Percentiles rank a stretch among this genome's conserved stretches.
phyloP scores from a whole-genome alignment of 1,284 basidiomycete genomes.

The Meripilus lineatus region DNA sequence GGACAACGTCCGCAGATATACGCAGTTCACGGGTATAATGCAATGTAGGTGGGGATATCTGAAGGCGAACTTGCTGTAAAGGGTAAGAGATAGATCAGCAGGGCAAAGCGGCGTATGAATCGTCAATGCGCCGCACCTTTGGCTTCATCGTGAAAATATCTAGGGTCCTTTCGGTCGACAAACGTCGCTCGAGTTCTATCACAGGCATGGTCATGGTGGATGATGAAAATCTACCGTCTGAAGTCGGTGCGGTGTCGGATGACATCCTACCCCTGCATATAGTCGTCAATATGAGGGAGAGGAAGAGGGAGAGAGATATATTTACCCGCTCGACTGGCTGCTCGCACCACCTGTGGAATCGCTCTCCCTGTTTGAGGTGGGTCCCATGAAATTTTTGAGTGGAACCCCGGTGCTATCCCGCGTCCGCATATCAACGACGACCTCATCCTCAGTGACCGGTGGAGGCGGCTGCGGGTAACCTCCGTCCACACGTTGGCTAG shows the following conservation, averaged over 20 bases:
- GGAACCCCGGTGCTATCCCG: slow-evolving; percentile 23
- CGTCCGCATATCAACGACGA: slow-evolving; percentile 47
- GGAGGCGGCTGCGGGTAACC: slow-evolving; percentile 18
- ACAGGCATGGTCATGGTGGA: slow-evolving; percentile 53
- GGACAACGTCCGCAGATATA: slow-evolving; percentile 67
- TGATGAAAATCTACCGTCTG: slow-evolving; percentile 46
- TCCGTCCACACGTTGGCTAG: slow-evolving; percentile 38
- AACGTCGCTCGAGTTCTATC: slow-evolving; percentile 75
- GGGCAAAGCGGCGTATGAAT: background rate
- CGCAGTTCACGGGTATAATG: slow-evolving; percentile 81
- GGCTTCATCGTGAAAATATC: slow-evolving; percentile 97
- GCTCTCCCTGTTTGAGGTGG: slow-evolving; percentile 20
- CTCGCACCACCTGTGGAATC: slow-evolving; percentile 27
- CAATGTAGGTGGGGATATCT: slow-evolving; percentile 81
- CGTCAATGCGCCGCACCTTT: slow-evolving; percentile 53
- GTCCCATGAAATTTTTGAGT: slow-evolving; percentile 12
- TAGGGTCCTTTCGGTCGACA: slow-evolving; percentile 76
- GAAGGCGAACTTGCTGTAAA: slow-evolving; percentile 79
- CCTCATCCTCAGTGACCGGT: slow-evolving; percentile 42
- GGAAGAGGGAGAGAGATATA: slow-evolving; percentile 1
- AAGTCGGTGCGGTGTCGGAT: slow-evolving; percentile 52
- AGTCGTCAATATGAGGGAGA: background rate
- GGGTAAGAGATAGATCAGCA: slow-evolving; percentile 3
- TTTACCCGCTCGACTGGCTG: slow-evolving; percentile 53
- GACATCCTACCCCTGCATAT: slow-evolving; percentile 49